Percentiles rank a stretch among this genome's conserved stretches.
These are phyloP conservation scores for Monosporozyma yasuniensis DNA, from an alignment of 805 yeast genomes.

Conservation along the genomic window DNA sequence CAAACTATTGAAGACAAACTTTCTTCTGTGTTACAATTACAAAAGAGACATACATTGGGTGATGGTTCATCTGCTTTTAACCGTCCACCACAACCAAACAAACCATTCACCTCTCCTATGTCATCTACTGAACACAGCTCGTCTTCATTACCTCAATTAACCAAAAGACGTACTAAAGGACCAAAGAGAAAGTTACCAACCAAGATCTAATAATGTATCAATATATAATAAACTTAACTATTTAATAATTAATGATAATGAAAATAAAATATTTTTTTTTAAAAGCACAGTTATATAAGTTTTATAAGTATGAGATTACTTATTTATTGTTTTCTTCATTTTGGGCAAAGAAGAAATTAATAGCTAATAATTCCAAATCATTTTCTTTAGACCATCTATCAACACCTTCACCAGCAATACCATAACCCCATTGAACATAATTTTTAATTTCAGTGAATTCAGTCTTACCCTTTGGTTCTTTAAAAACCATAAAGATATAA, in stretches of 20 bases:
- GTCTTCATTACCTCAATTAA: slow-evolving; percentile 19
- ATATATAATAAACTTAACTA: neutral
- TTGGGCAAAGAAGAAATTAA: slow-evolving; percentile 78
- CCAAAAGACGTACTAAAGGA: slow-evolving; percentile 31
- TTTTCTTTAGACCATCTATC: slow-evolving; percentile 55
- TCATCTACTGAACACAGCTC: neutral
- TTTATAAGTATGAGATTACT: neutral
- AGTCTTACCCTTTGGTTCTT: slow-evolving; percentile 38
- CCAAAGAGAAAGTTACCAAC: slow-evolving; percentile 34
- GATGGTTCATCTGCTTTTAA: neutral
- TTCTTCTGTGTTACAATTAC: slow-evolving; percentile 8
- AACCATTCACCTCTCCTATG: neutral
- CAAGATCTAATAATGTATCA: neutral
- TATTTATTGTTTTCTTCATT: slow-evolving; percentile 22
- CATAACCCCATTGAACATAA: slow-evolving; percentile 59
- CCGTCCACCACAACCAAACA: neutral
- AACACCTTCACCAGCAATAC: slow-evolving; percentile 62
- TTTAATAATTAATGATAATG: neutral
- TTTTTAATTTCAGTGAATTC: slow-evolving; percentile 8
- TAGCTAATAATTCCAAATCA: slow-evolving; percentile 56
- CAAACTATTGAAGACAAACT: slow-evolving; percentile 5
- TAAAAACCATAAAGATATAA: slow-evolving; percentile 62
- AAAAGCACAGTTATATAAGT: neutral
- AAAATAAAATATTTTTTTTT: neutral
- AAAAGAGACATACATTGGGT: neutral